These are phyloP conservation scores for Bipolaris sorokiniana DNA, from an alignment of 2,329 filamentous ascomycete genomes.

Conservation along the genomic window DNA sequence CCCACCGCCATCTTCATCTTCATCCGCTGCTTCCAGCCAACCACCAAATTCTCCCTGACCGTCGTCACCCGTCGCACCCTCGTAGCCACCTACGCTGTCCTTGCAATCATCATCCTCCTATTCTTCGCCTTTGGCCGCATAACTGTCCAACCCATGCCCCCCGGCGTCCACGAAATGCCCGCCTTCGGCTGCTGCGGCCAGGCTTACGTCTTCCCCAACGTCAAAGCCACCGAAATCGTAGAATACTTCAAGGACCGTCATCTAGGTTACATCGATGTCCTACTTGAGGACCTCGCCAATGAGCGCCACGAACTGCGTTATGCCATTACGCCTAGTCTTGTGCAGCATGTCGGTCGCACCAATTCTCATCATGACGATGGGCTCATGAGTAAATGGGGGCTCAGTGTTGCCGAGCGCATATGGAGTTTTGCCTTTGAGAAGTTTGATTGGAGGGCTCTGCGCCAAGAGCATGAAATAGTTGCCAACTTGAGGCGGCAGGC, in stretches of 20 bases:
- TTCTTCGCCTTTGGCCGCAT: conserved; percentile 52
- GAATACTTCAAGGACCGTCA: conserved; percentile 42
- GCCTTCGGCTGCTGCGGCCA: conserved; percentile 55
- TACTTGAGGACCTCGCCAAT: conserved; percentile 53
- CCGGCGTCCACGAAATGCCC: conserved; percentile 51
- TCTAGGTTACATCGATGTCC: conserved; percentile 49
- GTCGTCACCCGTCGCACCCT: conserved; percentile 30
- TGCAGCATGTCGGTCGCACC: conserved; percentile 54
- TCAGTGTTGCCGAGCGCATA: conserved; percentile 45
- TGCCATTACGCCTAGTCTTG: conserved; percentile 51
- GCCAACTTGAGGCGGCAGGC: conserved; percentile 8
- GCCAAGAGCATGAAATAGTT: conserved; percentile 37
- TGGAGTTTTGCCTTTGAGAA: conserved; percentile 52
- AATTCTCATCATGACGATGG: conserved; percentile 47
- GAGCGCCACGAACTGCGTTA: conserved; percentile 48
- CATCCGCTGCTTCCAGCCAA: conserved; percentile 31
- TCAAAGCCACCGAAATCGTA: conserved; percentile 34
- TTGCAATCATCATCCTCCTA: conserved; percentile 31
- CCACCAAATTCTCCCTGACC: conserved; percentile 27
- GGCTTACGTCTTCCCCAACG: conserved; percentile 53
- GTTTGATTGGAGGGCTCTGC: conserved; percentile 34
- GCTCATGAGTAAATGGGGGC: conserved; percentile 33
- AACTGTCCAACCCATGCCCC: conserved; percentile 46
- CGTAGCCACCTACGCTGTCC: conserved; percentile 25
- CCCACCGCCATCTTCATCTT: conserved; percentile 32